Conservation (phyloP, 371 early-diverging fungal genomes). For the Mortierella sp. region DNA sequence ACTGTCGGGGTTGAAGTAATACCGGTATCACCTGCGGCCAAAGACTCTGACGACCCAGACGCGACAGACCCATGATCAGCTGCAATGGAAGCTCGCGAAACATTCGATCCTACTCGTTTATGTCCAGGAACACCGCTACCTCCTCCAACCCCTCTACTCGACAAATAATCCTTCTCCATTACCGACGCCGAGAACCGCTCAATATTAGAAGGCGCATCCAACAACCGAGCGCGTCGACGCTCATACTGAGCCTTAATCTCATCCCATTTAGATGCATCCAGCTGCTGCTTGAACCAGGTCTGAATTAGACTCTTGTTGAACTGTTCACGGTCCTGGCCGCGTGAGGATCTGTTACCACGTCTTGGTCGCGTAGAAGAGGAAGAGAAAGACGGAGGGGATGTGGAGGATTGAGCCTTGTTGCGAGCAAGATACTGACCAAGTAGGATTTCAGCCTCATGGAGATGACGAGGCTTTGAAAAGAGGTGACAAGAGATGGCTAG, state of each 20-base stretch:
- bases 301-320: constrained; percentile 15
- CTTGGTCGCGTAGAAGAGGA: neutral
- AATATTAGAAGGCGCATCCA: constrained; percentile 34
- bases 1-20: neutral
- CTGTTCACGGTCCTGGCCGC: constrained; percentile 8
- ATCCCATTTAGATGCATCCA: constrained; percentile 46
- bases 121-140: neutral
- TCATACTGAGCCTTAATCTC: constrained; percentile 40
- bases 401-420: neutral
- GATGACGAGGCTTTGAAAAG: constrained; percentile 30
- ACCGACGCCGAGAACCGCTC: constrained; percentile 15
- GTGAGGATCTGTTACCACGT: neutral
- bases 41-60: neutral
- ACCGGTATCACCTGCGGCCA: neutral
- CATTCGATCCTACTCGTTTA: neutral
- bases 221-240: constrained; percentile 23
- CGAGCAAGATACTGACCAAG: constrained; percentile 23
- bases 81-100: neutral
- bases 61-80: neutral
- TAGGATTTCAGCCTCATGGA: constrained; percentile 29
- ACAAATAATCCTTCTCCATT: neutral
- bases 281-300: constrained; percentile 33
- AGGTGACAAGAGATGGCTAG: constrained; percentile 16
- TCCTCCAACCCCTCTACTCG: too few species aligned
- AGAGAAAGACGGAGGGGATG: neutral